These are phyloP conservation scores for Houttuynia cordata DNA, from an alignment of 164 flowering plant genomes.

Conservation along the genomic window DNA sequence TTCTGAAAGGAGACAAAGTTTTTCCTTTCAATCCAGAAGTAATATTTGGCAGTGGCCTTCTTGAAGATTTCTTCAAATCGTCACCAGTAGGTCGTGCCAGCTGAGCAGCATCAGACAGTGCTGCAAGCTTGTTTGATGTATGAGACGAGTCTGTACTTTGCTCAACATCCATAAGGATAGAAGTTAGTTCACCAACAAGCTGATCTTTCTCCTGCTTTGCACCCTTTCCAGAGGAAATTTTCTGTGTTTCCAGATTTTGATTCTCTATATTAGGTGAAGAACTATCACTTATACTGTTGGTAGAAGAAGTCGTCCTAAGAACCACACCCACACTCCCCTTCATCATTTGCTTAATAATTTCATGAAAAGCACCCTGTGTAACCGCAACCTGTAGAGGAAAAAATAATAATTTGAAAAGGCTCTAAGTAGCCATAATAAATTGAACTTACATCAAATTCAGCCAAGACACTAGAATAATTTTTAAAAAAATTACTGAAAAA, in stretches of 20 bases:
- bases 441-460: not conserved
- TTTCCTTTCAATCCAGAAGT: constrained; percentile 37
- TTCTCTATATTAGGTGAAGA: constrained; percentile 18
- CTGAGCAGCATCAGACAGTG: not conserved
- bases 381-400: constrained; percentile 47
- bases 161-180: constrained; percentile 52
- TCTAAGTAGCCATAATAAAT: not conserved
- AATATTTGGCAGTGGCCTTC: constrained; percentile 28
- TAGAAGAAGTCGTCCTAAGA: constrained; percentile 1
- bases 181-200: constrained; percentile 50
- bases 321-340: constrained; percentile 23
- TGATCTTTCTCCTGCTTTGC: constrained; percentile 29
- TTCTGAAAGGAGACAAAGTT: constrained; percentile 43
- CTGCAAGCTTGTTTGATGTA: not conserved
- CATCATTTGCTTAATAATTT: constrained; percentile 84
- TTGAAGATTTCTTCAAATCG: constrained; percentile 25
- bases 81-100: constrained; percentile 14
- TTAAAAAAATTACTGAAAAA: no score
- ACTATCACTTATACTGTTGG: constrained; percentile 13
- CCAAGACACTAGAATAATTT: not conserved
- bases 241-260: constrained; percentile 12
- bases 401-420: not conserved
- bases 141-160: constrained; percentile 20
- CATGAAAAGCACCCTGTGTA: constrained; percentile 73
- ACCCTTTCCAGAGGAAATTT: constrained; percentile 19